Evolutionary conservation across 2,329 filamentous ascomycete species (phyloP).

Genomic region (Colletotrichum camelliae): DNA sequence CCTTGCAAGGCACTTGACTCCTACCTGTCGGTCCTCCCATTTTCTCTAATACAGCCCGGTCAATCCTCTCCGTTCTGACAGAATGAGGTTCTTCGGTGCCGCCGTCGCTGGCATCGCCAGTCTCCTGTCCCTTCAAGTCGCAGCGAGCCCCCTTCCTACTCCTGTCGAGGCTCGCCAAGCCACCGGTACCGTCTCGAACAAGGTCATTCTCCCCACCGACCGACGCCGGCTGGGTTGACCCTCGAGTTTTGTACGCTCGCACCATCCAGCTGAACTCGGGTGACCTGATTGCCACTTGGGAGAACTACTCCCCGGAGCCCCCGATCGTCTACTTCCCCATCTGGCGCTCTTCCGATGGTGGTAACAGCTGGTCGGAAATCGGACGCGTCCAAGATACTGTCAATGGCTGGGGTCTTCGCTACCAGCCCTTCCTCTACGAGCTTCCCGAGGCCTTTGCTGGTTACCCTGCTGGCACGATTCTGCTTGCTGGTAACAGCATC

Average conservation of each 20-base stretch:
- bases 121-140: constrained; percentile 2
- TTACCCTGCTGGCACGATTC: constrained; percentile 67
- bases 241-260: constrained; percentile 49
- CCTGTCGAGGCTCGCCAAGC: constrained; percentile 17
- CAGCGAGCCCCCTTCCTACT: constrained; percentile 10
- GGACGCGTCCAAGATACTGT: constrained; percentile 67
- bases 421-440: constrained; percentile 73
- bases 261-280: constrained; percentile 48
- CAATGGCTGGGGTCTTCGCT: constrained; percentile 69
- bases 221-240: constrained; percentile 46
- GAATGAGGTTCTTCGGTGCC: constrained; percentile 12
- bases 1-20: neutral
- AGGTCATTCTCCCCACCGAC: constrained; percentile 43
- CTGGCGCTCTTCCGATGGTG: constrained; percentile 56
- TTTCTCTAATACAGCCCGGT: neutral
- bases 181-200: constrained; percentile 25
- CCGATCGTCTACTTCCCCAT: constrained; percentile 61
- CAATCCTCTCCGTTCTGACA: neutral
- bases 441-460: constrained; percentile 62
- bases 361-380: constrained; percentile 67
- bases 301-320: constrained; percentile 62
- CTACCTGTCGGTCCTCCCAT: neutral
- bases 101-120: constrained; percentile 10
- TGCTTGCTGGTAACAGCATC: constrained; percentile 66
- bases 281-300: constrained; percentile 58